Percentiles rank a stretch among this genome's conserved stretches.
These are phyloP conservation scores for Fusarium neocosmosporiellum DNA, from an alignment of 2,329 filamentous ascomycete species.

Conservation along the genomic window DNA sequence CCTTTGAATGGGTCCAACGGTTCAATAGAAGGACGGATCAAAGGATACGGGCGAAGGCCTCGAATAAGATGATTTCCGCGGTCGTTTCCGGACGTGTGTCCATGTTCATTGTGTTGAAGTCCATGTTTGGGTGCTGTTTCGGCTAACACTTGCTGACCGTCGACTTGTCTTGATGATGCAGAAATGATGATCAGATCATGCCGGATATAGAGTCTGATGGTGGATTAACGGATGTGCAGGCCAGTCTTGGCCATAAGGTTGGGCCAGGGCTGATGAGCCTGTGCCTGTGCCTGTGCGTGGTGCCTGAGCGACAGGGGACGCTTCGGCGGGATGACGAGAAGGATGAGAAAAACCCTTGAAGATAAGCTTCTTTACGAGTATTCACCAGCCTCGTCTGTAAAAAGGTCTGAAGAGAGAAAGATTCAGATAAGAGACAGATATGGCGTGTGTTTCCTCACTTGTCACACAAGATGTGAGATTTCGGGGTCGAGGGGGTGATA, in stretches of 20 bases:
- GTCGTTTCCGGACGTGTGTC: constrained; percentile 1
- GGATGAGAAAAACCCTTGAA: neutral
- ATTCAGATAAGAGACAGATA: neutral
- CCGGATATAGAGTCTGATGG: neutral
- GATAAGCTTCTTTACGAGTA: neutral
- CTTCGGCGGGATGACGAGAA: neutral
- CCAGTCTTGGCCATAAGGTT: neutral
- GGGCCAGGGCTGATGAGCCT: neutral
- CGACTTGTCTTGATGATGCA: neutral
- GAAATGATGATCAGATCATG: neutral
- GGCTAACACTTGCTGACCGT: neutral
- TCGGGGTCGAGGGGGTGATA: constrained; percentile 18
- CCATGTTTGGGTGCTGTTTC: neutral
- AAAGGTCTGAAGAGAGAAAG: neutral
- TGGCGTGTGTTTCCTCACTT: neutral
- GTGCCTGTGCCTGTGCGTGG: neutral
- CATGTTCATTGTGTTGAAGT: neutral
- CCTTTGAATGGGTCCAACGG: constrained; percentile 35
- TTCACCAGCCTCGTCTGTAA: neutral
- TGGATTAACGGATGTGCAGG: neutral
- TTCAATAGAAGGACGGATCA: constrained; percentile 40
- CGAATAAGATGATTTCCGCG: constrained; percentile 42
- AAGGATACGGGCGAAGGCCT: constrained; percentile 41
- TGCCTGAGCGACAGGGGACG: neutral
- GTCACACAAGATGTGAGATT: constrained; percentile 1